Percentiles rank a stretch among this genome's conserved stretches.
Evolutionary conservation across 2,329 filamentous ascomycete species (phyloP).

Genomic region (Nothopassalora personata): DNA sequence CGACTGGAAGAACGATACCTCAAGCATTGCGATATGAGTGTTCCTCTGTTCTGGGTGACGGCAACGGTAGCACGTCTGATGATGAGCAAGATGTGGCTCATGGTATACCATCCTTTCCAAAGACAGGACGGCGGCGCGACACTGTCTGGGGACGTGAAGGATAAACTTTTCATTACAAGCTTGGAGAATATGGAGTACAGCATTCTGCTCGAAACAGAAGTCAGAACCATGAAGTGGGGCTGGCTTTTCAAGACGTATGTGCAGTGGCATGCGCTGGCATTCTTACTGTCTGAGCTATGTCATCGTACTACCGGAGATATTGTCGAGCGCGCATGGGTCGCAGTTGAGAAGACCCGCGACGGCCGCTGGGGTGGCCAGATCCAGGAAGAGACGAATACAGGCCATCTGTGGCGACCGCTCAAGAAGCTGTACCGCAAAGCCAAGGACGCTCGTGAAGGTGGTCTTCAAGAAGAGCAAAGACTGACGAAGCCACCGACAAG

Average conservation of each 20-base stretch:
- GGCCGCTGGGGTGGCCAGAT: slow-evolving; percentile 38
- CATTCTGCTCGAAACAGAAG: slow-evolving; percentile 59
- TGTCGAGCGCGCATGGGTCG: slow-evolving; percentile 57
- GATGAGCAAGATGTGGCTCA: slow-evolving; percentile 71
- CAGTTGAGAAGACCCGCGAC: slow-evolving; percentile 46
- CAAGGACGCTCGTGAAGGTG: slow-evolving; percentile 48
- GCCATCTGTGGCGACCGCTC: slow-evolving; percentile 60
- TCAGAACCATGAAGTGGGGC: slow-evolving; percentile 56
- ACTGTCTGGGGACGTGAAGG: slow-evolving; percentile 57
- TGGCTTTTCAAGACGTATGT: slow-evolving; percentile 62
- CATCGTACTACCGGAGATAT: slow-evolving; percentile 52
- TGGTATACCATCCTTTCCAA: slow-evolving; percentile 69
- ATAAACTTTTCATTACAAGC: slow-evolving; percentile 65
- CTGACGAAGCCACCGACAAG: slow-evolving; percentile 16
- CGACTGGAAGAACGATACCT: slow-evolving; percentile 47
- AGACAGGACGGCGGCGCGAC: slow-evolving; percentile 53
- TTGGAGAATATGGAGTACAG: slow-evolving; percentile 71
- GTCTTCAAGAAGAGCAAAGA: slow-evolving; percentile 38
- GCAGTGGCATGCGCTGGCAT: slow-evolving; percentile 61
- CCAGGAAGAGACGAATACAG: slow-evolving; percentile 34
- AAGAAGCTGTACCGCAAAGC: slow-evolving; percentile 57
- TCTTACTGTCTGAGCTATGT: slow-evolving; percentile 56
- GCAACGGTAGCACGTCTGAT: slow-evolving; percentile 65
- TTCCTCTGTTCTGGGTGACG: slow-evolving; percentile 62
- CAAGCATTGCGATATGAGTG: slow-evolving; percentile 48